Percentiles rank a stretch among this genome's conserved stretches.
phyloP scores from a whole-genome alignment of 2,329 filamentous ascomycete species.

The Penicillium sp. region DNA sequence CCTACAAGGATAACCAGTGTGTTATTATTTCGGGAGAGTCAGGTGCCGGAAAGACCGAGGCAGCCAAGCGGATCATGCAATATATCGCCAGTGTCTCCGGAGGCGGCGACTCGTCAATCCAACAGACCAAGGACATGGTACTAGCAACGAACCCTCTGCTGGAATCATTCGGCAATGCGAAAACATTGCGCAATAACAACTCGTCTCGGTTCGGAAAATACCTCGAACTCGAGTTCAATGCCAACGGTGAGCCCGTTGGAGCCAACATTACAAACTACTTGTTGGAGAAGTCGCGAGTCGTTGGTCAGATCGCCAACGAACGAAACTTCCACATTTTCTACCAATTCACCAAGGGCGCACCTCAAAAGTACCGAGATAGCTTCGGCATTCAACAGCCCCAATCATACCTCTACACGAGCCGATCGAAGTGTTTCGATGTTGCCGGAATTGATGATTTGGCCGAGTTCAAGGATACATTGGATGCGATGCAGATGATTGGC shows the following conservation, averaged over 20 bases:
- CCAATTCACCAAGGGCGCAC: slow-evolving; percentile 94
- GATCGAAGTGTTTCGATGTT: slow-evolving; percentile 92
- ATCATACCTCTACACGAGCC: slow-evolving; percentile 90
- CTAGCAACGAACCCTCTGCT: slow-evolving; percentile 95
- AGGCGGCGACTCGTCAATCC: slow-evolving; percentile 78
- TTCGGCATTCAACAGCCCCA: slow-evolving; percentile 91
- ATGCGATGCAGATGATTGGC: slow-evolving; percentile 94
- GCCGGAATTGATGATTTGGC: slow-evolving; percentile 88
- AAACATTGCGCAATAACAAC: slow-evolving; percentile 98
- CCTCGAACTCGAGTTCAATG: slow-evolving; percentile 93
- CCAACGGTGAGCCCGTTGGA: slow-evolving; percentile 85
- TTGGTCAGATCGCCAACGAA: slow-evolving; percentile 92
- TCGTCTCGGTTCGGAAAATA: slow-evolving; percentile 98
- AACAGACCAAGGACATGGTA: slow-evolving; percentile 99
- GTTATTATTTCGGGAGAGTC: slow-evolving; percentile 99
- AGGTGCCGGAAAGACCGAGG: slow-evolving; percentile 96
- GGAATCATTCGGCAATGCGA: slow-evolving; percentile 97
- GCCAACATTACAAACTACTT: slow-evolving; percentile 99
- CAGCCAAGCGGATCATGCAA: slow-evolving; percentile 98
- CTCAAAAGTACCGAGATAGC: slow-evolving; percentile 79
- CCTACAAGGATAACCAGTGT: slow-evolving; percentile 98
- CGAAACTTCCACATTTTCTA: slow-evolving; percentile 99
- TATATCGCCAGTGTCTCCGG: slow-evolving; percentile 98
- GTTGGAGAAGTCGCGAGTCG: slow-evolving; percentile 90
- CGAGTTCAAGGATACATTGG: slow-evolving; percentile 85